phyloP scores from a whole-genome alignment of 2,329 filamentous ascomycete species.

The Lasiodiplodia sp. region DNA sequence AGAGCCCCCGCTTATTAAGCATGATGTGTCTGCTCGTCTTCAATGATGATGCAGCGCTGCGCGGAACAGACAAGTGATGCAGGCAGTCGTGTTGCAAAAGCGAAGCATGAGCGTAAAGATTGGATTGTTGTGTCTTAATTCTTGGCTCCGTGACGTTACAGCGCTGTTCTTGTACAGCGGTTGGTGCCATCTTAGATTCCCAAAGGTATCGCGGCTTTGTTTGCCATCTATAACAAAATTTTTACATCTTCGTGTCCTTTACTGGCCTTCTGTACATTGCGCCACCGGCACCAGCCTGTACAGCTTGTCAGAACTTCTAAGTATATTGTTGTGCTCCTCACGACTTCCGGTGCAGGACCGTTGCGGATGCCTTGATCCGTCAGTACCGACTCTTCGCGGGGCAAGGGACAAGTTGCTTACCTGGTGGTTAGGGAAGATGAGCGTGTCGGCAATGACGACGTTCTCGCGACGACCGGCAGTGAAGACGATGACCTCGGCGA shows the following conservation, averaged over 20 bases:
- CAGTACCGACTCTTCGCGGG: slow-evolving; percentile 16
- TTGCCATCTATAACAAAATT: background rate
- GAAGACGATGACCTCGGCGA: slow-evolving; percentile 90
- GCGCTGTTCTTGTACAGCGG: background rate
- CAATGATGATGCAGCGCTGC: background rate
- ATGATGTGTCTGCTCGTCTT: too few species aligned
- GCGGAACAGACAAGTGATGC: background rate
- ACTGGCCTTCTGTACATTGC: slow-evolving; percentile 39
- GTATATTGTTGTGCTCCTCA: slow-evolving; percentile 1
- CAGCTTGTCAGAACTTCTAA: slow-evolving; percentile 13
- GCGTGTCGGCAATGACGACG: slow-evolving; percentile 85
- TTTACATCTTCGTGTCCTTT: slow-evolving; percentile 25
- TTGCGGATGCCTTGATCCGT: slow-evolving; percentile 49
- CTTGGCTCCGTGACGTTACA: background rate
- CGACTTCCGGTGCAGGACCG: slow-evolving; percentile 55
- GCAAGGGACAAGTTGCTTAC: slow-evolving; percentile 56
- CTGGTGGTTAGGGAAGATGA: slow-evolving; percentile 91
- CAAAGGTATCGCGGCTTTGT: background rate
- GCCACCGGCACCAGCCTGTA: slow-evolving; percentile 41
- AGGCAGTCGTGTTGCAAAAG: background rate
- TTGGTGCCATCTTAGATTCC: background rate
- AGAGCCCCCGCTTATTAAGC: background rate
- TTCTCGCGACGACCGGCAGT: slow-evolving; percentile 84
- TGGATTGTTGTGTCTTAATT: background rate
- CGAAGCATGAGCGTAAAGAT: background rate